Percentiles rank a stretch among this genome's conserved stretches.
These are phyloP conservation scores for Picea mariana DNA, from an alignment of 83 land plant genomes.

Conservation along the genomic window DNA sequence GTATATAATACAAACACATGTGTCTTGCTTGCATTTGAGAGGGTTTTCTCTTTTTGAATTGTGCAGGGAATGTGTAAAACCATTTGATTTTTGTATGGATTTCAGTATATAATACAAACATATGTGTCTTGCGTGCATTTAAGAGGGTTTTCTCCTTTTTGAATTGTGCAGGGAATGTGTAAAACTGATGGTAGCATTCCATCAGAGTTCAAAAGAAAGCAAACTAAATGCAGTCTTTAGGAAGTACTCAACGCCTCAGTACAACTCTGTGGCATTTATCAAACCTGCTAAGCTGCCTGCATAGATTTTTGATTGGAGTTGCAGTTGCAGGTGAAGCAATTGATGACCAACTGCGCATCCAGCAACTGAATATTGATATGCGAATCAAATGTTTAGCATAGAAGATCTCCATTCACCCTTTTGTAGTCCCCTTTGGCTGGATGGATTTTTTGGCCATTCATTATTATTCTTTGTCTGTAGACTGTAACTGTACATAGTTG, in stretches of 20 bases:
- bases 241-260: constrained; percentile 48
- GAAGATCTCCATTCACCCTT: too few relatives aligned
- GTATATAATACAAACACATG: neutral
- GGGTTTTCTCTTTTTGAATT: neutral
- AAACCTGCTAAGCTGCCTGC: constrained; percentile 27
- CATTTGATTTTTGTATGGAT: neutral
- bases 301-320: too few relatives aligned
- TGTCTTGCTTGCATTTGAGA: neutral
- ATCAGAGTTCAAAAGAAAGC: constrained; percentile 38
- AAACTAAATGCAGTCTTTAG: constrained; percentile 56
- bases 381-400: too few relatives aligned
- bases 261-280: constrained; percentile 37
- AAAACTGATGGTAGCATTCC: constrained; percentile 41
- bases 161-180: constrained; percentile 58
- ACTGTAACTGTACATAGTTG: too few relatives aligned
- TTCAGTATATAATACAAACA: neutral
- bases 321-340: neutral
- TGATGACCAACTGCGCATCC: too few relatives aligned
- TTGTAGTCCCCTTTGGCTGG: too few relatives aligned
- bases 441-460: too few relatives aligned
- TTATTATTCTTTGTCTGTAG: too few relatives aligned
- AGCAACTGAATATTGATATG: too few relatives aligned
- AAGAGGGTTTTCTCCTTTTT: neutral
- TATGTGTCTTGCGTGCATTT: neutral
- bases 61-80: constrained; percentile 60